Percentiles rank a stretch among this genome's conserved stretches.
Conservation (phyloP, 495 filamentous ascomycete genomes). For the Cercophora newfieldiana region DNA sequence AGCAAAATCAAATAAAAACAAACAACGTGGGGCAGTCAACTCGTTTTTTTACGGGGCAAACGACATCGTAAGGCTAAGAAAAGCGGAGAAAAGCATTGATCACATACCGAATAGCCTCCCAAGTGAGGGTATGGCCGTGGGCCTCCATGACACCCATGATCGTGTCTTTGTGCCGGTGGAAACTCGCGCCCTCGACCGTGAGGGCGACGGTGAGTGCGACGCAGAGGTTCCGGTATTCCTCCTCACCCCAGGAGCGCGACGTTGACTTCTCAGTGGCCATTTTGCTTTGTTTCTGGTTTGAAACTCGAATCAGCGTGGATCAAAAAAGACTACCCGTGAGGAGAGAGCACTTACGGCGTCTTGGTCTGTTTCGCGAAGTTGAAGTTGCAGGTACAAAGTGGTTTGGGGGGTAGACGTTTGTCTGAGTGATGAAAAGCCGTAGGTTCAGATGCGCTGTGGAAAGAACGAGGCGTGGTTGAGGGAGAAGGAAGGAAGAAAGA, state of each 20-base stretch:
- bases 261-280: not conserved
- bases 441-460: too few relatives aligned
- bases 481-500: too few relatives aligned
- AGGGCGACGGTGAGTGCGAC: not conserved
- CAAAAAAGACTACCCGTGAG: not conserved
- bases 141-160: conserved; percentile 6
- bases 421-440: too few relatives aligned
- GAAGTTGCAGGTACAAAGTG: not conserved
- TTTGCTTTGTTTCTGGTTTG: not conserved
- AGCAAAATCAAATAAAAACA: too few relatives aligned
- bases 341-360: not conserved
- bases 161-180: not conserved
- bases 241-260: not conserved
- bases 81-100: not conserved
- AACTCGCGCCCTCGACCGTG: not conserved
- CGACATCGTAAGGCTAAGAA: not conserved
- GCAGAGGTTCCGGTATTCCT: not conserved
- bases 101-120: conserved; percentile 26
- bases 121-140: conserved; percentile 16
- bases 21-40: too few relatives aligned
- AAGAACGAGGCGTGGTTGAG: too few relatives aligned
- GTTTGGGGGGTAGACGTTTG: too few relatives aligned
- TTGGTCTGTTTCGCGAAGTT: conserved; percentile 1
- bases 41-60: too few relatives aligned
- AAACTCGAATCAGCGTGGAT: not conserved